These are phyloP conservation scores for Quercus agrifolia DNA, from an alignment of 306 rosid genomes.

Conservation along the genomic window DNA sequence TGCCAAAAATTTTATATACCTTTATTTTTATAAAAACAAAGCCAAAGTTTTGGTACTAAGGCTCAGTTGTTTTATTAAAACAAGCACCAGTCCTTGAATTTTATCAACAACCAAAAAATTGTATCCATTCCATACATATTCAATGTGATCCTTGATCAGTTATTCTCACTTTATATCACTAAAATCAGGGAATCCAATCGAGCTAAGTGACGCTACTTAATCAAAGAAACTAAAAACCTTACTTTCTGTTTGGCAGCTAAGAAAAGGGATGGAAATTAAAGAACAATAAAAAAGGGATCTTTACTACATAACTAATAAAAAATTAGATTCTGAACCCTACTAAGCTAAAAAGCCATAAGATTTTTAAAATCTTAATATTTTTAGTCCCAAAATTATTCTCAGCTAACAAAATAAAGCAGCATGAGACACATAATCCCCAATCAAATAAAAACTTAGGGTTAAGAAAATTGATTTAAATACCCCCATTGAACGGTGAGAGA, in stretches of 20 bases:
- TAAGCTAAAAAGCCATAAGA: neutral
- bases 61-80: neutral
- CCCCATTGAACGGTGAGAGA: constrained; percentile 95
- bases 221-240: neutral
- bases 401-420: constrained; percentile 5
- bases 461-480: constrained; percentile 19
- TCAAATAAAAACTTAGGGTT: constrained; percentile 27
- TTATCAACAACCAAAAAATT: neutral
- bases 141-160: constrained; percentile 1
- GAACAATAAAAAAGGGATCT: neutral
- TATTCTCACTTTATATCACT: constrained; percentile 1
- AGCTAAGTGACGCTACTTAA: neutral
- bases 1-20: no score
- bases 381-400: neutral
- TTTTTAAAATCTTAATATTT: neutral
- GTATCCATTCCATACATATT: constrained; percentile 17
- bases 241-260: neutral
- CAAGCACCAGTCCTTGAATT: neutral
- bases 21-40: neutral
- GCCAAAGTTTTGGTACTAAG: neutral
- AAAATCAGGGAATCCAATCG: constrained; percentile 22
- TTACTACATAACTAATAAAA: neutral
- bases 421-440: neutral
- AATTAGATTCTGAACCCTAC: neutral
- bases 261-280: neutral